Evolutionary conservation across 371 early-diverging fungal species (phyloP).

Genomic region (Conidiobolus incongruus): DNA sequence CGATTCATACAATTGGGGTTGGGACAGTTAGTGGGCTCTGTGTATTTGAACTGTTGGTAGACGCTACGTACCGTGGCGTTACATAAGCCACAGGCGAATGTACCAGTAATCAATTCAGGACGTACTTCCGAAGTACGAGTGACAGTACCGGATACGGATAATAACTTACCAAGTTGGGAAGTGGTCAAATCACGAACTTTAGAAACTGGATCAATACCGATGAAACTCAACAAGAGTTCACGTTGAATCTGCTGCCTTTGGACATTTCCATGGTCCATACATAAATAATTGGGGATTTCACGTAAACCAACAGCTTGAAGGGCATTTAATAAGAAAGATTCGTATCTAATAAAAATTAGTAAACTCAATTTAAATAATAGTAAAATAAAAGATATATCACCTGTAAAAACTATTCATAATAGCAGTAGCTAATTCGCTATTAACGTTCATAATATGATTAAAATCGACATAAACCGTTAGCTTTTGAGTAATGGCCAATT

Average conservation of each 20-base stretch:
- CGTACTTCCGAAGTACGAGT: slow-evolving; percentile 96
- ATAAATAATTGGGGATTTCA: slow-evolving; percentile 35
- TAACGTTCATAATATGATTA: background rate
- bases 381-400: background rate
- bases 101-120: slow-evolving; percentile 87
- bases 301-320: slow-evolving; percentile 50
- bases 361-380: background rate
- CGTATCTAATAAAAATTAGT: slow-evolving; percentile 23
- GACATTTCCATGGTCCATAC: slow-evolving; percentile 10
- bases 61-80: slow-evolving; percentile 58
- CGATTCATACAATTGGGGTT: slow-evolving; percentile 55
- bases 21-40: slow-evolving; percentile 90
- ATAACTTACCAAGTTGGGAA: slow-evolving; percentile 65
- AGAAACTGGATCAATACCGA: slow-evolving; percentile 30
- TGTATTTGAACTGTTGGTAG: slow-evolving; percentile 93
- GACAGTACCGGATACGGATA: slow-evolving; percentile 85
- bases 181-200: slow-evolving; percentile 77
- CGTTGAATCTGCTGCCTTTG: slow-evolving; percentile 10
- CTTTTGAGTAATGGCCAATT: background rate
- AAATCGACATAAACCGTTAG: slow-evolving; percentile 1
- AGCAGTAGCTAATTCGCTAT: background rate
- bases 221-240: slow-evolving; percentile 57
- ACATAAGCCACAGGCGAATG: slow-evolving; percentile 88
- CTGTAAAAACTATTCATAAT: background rate
- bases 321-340: slow-evolving; percentile 64